Evolutionary conservation across 164 flowering plant species (phyloP), one percentile per base, ranked within the genome.

Genomic region (Stephania cephalantha): DNA sequence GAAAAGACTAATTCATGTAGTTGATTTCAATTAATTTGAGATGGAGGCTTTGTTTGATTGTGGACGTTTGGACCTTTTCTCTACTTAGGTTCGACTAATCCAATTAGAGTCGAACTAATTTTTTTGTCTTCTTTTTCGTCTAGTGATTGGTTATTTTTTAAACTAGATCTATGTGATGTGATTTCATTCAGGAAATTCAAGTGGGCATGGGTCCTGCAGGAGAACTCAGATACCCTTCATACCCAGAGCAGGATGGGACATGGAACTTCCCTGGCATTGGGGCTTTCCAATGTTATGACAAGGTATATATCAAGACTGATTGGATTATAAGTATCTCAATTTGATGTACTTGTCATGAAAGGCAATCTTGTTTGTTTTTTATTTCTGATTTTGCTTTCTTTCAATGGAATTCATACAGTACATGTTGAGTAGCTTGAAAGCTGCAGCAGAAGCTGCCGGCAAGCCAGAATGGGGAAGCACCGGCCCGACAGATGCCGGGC

Each of bases 191-290:
- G 98, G 98, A 95, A 88, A 93, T 95, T 55, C 98, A 95, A 89
- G 95, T 95, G 22, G 98, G 98, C 25, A 95, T 92, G 97, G 98
- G 98, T 61, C 98, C 98, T 42, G 97, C 95, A 4, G 98, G 98
- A 11, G 98, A 95, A 85, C 93, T 95, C 9, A 88, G 98, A 9
- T 95, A 93, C 78, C 97, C 98, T 29, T 95, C 97, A 10, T 95
- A 95, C 73, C 97, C 98, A 3, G 98, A 93, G 84, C 84, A 83
- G 77, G 81, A 91, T 73, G 98, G 98, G 72, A 88, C 89, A 52
- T 95, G 98, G 98, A 91, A 64, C 70, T 95, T 95, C 76, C 98
- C 98, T 0, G 98, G 98, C 71, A 91, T 93, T 58, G 98, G 98
- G 75, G 98, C 98, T 66, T 94, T 92, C 81, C 98, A 94, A 68